Base-by-base conservation (phyloP, 2,329 filamentous ascomycete genomes). In the Aulographum hederae region DNA sequence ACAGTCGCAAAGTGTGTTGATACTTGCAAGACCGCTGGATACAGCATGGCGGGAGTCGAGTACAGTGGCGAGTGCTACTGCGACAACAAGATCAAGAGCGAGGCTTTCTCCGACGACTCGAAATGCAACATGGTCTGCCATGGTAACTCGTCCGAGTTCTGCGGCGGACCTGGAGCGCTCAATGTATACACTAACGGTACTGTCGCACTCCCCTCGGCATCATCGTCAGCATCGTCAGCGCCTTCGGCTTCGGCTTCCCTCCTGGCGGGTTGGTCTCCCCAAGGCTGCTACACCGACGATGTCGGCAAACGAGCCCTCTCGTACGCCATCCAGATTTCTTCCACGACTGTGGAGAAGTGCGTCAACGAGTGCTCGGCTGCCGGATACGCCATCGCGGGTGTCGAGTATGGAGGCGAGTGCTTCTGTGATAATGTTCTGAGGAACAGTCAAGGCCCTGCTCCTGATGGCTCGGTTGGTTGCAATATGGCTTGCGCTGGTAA, bases 271-370 rank as follows among this genome's bases (percentile, higher is more conserved):
- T 72, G 65, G 61, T 43, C 46, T n/a, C 51, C 57, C 37, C 61
- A 67, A 32, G 69, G 69, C 23, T 75, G 69, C 51, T 74, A 65
- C 53, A 57, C 67, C 16, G 69, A 75, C 38, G 63, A 58, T 2
- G 53, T 51, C 12, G 54, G 38, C 30, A 34, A 33, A 4, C 36
- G 57, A 18, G 63, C 61, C 15, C 62, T 73, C 36, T 61, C 58
- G 31, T 72, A 66, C 59, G 57, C 69, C 43, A 53, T 63, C 39
- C 49, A 61, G 39, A 58, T 67, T 43, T 51, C 57, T 4, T 55
- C 50, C 6, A 17, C 19, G 29, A 23, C 29, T 6, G 29, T 31
- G 8, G 10, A 17, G 17, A 10, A 8, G 8, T 31, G 29, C 29
- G 19, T 17, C 10, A 14, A 6, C 13, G 29, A 14, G 6, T 33